Conservation (phyloP, 768 basidiomycete genomes). For the Dioszegia aurantiaca region DNA sequence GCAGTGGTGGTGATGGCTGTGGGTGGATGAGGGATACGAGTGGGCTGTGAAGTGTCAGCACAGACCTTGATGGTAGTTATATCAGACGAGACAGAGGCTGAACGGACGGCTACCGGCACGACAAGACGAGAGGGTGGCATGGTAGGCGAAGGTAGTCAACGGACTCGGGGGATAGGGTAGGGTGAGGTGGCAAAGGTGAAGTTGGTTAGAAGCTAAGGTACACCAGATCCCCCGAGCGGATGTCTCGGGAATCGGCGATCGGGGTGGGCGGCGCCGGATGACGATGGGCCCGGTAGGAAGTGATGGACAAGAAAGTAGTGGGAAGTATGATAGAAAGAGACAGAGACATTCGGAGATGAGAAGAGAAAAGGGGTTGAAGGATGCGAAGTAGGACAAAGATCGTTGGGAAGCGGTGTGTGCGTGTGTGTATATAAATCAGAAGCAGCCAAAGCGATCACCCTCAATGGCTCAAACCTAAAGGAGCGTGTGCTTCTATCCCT, state of each 20-base stretch:
- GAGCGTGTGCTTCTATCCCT: neutral
- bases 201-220: neutral
- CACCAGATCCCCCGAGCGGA: neutral
- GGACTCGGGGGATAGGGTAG: neutral
- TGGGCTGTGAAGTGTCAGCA: constrained; percentile 7
- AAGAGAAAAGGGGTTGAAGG: neutral
- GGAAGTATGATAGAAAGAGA: neutral
- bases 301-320: no score
- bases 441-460: neutral
- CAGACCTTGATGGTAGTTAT: neutral
- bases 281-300: no score
- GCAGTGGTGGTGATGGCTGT: constrained; percentile 4
- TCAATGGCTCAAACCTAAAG: constrained; percentile 7
- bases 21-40: constrained; percentile 2
- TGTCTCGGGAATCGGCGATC: constrained; percentile 5
- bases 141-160: neutral
- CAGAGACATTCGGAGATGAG: constrained; percentile 5
- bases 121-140: constrained; percentile 9
- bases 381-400: neutral
- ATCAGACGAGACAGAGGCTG: neutral
- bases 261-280: no score
- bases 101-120: constrained; percentile 8
- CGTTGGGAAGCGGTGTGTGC: constrained; percentile 9
- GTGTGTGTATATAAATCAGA: no score
- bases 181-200: constrained; percentile 3